Conservation (phyloP, 306 rosid species). For the Hippophae rhamnoides region DNA sequence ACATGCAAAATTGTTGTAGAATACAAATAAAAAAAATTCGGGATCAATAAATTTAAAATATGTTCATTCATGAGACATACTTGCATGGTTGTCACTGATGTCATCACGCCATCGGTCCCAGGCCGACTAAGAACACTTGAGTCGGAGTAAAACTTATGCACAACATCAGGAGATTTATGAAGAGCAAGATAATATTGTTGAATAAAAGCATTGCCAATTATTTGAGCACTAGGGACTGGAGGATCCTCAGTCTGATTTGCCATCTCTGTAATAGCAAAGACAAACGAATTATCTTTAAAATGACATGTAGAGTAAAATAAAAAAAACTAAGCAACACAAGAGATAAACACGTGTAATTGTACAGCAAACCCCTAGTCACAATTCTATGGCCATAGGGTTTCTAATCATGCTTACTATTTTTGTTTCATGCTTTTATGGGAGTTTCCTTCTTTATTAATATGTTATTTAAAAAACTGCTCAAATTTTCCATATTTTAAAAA, state of each 20-base stretch:
- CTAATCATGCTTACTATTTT: too few relatives aligned
- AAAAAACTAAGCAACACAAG: not conserved
- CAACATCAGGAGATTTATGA: conserved; percentile 22
- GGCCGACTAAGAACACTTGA: conserved; percentile 51
- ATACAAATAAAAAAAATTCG: not conserved
- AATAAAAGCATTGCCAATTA: conserved; percentile 51
- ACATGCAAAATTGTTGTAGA: not conserved
- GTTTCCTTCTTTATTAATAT: too few relatives aligned
- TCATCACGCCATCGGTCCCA: conserved; percentile 38
- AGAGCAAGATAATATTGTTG: conserved; percentile 39
- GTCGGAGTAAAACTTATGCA: conserved; percentile 39
- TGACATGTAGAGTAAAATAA: too few relatives aligned
- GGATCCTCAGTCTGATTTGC: conserved; percentile 28
- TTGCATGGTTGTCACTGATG: conserved; percentile 23
- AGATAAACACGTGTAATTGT: not conserved
- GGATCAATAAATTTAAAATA: not conserved
- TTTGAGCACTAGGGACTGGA: conserved; percentile 19
- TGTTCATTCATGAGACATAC: conserved; percentile 24
- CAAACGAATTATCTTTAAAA: not conserved
- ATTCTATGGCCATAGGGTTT: too few relatives aligned
- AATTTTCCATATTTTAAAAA: too few relatives aligned
- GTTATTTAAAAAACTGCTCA: too few relatives aligned
- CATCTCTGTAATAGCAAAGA: conserved; percentile 37
- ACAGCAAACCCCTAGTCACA: too few relatives aligned
- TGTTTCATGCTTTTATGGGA: too few relatives aligned